Base-by-base conservation (phyloP, 192 early-diverging fungal species). In the Linnemannia elongata region DNA sequence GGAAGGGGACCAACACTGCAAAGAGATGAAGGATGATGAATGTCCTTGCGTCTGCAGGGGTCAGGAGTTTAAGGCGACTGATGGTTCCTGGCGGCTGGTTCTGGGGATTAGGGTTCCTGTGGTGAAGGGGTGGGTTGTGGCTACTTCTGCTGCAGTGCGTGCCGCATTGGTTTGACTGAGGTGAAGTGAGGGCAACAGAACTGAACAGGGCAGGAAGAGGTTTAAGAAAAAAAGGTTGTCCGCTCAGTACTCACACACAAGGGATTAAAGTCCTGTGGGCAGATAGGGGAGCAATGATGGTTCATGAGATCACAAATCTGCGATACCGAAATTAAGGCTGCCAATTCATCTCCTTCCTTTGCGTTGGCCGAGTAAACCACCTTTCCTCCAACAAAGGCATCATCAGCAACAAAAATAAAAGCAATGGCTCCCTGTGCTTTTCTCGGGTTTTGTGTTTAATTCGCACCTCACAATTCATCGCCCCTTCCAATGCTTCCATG, bases 1-100 rank as follows among this genome's bases (percentile, higher is more conserved):
- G 60, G 60, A 66, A 66, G 60, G 60, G 60, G 60, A 66, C 30
- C 60, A 15, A 66, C 60, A 66, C 60, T 66, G 13, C 60, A 66
- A 66, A 33, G n/a, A 66, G 30, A 66, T 66, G 60, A 66, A 66
- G 60, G 60, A 66, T 66, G 60, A 66, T 27, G 27, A 33, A 33
- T 33, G 27, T 13, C 10, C 3, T 27, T 12, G 3, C 2, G 27
- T 66, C 24, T 66, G n/a, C n/a, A 27, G 22, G 55, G 3, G 60
- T 66, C 60, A 33, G 60, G 60, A 4, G 27, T 33, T 33, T 66
- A 66, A 66, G 12, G 60, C 55, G 7, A 30, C 55, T 2, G 55
- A 27, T 57, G 55, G 55, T 57, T 57, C 55, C 55, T 66, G 60
- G 27, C 12, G 60, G 60, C 60, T 15, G 60, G 12, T 4, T 12